These are phyloP conservation scores for Auriscalpium microsporum DNA, from an alignment of 768 basidiomycete species.

Conservation along the genomic window DNA sequence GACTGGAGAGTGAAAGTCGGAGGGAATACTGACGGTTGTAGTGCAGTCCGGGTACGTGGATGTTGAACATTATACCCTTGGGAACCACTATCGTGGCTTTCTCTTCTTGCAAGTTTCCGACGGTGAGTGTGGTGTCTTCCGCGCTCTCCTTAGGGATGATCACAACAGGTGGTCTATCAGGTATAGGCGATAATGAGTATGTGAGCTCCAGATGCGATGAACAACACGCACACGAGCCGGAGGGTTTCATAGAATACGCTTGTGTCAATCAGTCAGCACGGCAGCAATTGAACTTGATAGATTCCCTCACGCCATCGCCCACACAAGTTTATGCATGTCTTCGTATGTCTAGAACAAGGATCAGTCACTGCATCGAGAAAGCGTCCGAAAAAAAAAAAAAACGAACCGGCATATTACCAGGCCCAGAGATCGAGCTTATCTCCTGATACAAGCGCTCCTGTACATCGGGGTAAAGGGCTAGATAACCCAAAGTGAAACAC, in stretches of 20 bases:
- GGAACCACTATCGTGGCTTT: constrained; percentile 33
- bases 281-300: not conserved
- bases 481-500: constrained; percentile 30
- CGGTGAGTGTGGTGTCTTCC: constrained; percentile 37
- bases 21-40: constrained; percentile 34
- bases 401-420: constrained; percentile 8
- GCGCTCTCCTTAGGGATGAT: constrained; percentile 36
- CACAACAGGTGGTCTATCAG: constrained; percentile 26
- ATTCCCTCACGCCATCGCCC: constrained; percentile 11
- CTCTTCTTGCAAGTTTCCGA: constrained; percentile 29
- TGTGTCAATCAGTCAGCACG: not conserved
- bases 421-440: constrained; percentile 23
- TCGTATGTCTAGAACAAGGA: constrained; percentile 14
- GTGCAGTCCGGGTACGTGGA: constrained; percentile 36
- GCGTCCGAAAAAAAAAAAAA: no score
- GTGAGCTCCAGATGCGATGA: not conserved
- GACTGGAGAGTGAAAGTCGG: not conserved
- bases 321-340: constrained; percentile 13
- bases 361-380: no score
- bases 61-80: constrained; percentile 31
- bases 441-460: constrained; percentile 32
- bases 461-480: constrained; percentile 34
- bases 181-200: not conserved
- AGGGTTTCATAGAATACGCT: constrained; percentile 40
- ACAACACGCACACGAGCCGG: constrained; percentile 24